Conservation (phyloP, 2,329 filamentous ascomycete genomes). For the Epichloe aotearoae region DNA sequence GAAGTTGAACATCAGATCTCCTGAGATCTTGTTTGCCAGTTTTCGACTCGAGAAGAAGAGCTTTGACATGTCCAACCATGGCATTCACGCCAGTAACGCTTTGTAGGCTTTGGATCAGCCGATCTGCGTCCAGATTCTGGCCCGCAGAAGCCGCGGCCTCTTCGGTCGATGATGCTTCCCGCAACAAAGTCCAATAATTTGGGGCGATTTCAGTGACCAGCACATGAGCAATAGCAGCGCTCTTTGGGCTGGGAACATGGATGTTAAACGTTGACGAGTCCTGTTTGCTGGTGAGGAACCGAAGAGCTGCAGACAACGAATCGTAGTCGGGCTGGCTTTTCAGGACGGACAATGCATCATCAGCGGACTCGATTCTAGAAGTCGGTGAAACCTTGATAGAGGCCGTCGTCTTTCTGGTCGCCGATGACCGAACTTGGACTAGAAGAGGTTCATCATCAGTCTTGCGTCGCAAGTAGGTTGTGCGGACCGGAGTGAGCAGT, state of each 20-base stretch:
- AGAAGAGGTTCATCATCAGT: conserved; percentile 24
- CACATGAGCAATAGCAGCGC: conserved; percentile 61
- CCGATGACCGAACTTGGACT: conserved; percentile 19
- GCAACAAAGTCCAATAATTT: conserved; percentile 64
- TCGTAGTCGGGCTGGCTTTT: conserved; percentile 50
- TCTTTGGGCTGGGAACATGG: conserved; percentile 44
- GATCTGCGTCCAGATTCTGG: conserved; percentile 24
- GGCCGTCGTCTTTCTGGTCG: conserved; percentile 5
- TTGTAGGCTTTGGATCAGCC: conserved; percentile 51
- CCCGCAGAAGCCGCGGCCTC: neutral
- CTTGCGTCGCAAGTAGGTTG: conserved; percentile 30
- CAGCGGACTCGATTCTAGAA: conserved; percentile 17
- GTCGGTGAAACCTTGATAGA: neutral
- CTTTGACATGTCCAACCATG: conserved; percentile 54
- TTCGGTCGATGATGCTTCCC: conserved; percentile 24
- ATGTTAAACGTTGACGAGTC: conserved; percentile 13
- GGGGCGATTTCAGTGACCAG: conserved; percentile 64
- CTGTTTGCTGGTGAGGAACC: conserved; percentile 30
- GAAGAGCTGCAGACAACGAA: conserved; percentile 37
- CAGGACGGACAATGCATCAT: conserved; percentile 46
- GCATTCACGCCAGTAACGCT: conserved; percentile 70
- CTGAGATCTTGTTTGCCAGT: conserved; percentile 22
- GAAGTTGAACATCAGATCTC: conserved; percentile 28
- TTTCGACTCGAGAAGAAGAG: conserved; percentile 41
- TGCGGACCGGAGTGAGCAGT: conserved; percentile 40